phyloP scores from a whole-genome alignment of 1,139 yeast species.

The Zygotorulaspora mrakii region DNA sequence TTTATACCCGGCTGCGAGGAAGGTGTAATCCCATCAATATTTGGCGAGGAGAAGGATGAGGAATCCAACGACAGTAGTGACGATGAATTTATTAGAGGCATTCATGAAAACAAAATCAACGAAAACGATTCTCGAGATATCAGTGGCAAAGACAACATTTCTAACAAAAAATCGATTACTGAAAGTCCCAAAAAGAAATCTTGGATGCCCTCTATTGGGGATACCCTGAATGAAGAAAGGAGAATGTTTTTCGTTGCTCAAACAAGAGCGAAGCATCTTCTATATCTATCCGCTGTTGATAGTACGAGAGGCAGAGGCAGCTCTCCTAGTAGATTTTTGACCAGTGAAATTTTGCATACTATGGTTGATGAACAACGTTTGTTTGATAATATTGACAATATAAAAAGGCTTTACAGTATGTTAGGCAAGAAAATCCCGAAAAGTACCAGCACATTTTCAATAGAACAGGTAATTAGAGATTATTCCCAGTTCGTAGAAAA shows the following conservation, averaged over 20 bases:
- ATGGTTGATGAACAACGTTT: conserved; percentile 30
- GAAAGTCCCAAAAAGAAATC: conserved; percentile 23
- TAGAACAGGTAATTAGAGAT: conserved; percentile 29
- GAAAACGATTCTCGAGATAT: too few relatives aligned
- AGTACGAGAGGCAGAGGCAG: conserved; percentile 25
- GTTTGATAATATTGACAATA: conserved; percentile 22
- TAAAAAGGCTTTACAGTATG: conserved; percentile 25
- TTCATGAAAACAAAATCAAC: too few relatives aligned
- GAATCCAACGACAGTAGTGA: conserved; percentile 35
- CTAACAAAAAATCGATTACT: background rate
- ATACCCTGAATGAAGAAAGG: conserved; percentile 62
- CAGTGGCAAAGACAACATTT: too few relatives aligned
- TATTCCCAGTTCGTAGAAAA: conserved; percentile 29
- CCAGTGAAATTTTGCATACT: conserved; percentile 29
- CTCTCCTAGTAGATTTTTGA: conserved; percentile 34
- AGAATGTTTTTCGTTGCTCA: conserved; percentile 83
- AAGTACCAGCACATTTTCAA: conserved; percentile 21
- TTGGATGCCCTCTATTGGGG: conserved; percentile 20
- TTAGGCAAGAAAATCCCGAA: conserved; percentile 18
- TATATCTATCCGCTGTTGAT: conserved; percentile 38
- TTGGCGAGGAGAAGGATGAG: conserved; percentile 39
- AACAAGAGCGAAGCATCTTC: conserved; percentile 68
- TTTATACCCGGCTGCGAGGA: conserved; percentile 71
- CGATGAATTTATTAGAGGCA: too few relatives aligned
- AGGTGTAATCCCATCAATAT: conserved; percentile 52